Evolutionary conservation across 2,329 filamentous ascomycete species (phyloP).

Genomic region (Parascedosporium putredinis): DNA sequence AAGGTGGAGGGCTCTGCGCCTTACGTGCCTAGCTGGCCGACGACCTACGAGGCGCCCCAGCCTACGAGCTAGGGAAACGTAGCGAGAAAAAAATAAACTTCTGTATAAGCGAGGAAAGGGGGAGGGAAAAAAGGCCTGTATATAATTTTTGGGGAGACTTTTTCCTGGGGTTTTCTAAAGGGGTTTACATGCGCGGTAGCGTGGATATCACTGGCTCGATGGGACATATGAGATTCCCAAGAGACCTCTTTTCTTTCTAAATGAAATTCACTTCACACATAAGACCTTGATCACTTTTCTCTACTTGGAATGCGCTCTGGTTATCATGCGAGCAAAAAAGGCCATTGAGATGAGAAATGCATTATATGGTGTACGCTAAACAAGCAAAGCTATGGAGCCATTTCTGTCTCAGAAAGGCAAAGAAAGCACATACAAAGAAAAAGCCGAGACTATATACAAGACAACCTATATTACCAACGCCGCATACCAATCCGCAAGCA

Average conservation of each 20-base stretch:
- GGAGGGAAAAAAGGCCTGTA: neutral
- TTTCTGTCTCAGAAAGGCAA: no score
- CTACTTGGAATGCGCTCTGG: no score
- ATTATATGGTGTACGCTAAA: neutral
- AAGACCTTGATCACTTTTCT: no score
- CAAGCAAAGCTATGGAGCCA: neutral
- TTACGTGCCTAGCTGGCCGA: constrained; percentile 16
- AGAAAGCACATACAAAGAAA: neutral
- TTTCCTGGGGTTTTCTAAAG: no score
- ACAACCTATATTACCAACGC: neutral
- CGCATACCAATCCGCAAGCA: no score
- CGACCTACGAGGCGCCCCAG: constrained; percentile 5
- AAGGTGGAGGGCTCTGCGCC: constrained; percentile 13
- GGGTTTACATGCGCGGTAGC: no score
- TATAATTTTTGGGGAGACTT: no score
- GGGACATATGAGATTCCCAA: no score
- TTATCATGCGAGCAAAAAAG: no score
- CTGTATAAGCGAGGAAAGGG: neutral
- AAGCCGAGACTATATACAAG: neutral
- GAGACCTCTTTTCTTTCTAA: no score
- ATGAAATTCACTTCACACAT: no score
- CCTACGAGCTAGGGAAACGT: neutral
- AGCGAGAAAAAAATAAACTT: neutral
- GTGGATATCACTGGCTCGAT: no score
- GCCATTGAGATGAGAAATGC: neutral